phyloP scores from a whole-genome alignment of 1,284 basidiomycete species.

The Ceratorhiza oryzae-sativae region DNA sequence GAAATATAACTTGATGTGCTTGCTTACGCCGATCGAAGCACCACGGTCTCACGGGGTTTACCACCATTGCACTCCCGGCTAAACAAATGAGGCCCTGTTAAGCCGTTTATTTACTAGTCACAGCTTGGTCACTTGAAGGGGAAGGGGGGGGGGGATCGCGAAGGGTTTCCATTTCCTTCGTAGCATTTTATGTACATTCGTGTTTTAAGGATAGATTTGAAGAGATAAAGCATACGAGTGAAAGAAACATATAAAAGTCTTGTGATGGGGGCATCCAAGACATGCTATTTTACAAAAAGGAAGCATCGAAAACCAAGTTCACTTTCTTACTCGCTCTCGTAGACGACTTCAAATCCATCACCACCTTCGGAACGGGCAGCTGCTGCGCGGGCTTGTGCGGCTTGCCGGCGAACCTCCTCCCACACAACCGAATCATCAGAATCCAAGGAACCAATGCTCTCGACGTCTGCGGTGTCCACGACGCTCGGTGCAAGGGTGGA shows the following conservation, averaged over 20 bases:
- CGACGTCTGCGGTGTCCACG: slow-evolving; percentile 14
- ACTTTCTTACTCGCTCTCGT: slow-evolving; percentile 13
- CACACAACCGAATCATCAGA: slow-evolving; percentile 17
- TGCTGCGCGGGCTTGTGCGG: not conserved
- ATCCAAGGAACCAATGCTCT: slow-evolving; percentile 23
- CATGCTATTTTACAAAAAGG: slow-evolving; percentile 8
- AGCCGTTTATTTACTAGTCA: too few species aligned
- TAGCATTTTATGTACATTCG: not conserved
- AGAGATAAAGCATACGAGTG: not conserved
- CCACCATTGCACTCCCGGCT: too few species aligned
- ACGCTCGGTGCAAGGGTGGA: slow-evolving; percentile 4
- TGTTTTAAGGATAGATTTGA: not conserved
- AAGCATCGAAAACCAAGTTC: not conserved
- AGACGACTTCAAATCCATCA: slow-evolving; percentile 22
- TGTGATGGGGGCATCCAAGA: not conserved
- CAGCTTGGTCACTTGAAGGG: too few species aligned
- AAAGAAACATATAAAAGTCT: not conserved
- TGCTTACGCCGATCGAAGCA: too few species aligned
- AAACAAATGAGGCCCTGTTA: too few species aligned
- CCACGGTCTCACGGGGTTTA: too few species aligned
- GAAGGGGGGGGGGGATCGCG: not conserved
- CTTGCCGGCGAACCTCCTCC: slow-evolving; percentile 13
- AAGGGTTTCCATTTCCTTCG: not conserved
- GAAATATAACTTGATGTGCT: too few species aligned
- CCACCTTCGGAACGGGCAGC: slow-evolving; percentile 8